Evolutionary conservation across 2,329 filamentous ascomycete genomes (phyloP).

Genomic region (Incumbomyces delicatus): DNA sequence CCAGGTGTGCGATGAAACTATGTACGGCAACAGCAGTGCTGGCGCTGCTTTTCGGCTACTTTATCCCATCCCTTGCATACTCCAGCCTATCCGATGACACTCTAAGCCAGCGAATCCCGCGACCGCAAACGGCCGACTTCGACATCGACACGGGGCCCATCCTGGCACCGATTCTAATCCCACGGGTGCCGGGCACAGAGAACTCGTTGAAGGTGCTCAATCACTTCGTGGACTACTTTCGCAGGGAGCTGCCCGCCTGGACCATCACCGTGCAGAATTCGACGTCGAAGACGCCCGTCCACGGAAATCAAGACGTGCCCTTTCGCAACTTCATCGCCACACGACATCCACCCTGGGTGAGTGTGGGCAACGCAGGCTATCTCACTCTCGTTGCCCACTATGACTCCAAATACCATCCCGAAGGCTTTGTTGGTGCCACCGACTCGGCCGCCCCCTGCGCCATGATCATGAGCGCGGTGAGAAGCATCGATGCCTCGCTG

Average conservation of each 20-base stretch:
- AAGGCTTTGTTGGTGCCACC: constrained; percentile 84
- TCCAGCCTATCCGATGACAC: constrained; percentile 62
- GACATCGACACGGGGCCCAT: constrained; percentile 66
- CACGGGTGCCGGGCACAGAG: constrained; percentile 78
- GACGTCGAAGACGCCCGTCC: constrained; percentile 70
- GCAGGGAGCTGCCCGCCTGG: constrained; percentile 65
- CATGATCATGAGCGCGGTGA: constrained; percentile 78
- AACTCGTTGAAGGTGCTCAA: constrained; percentile 63
- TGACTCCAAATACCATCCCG: constrained; percentile 69
- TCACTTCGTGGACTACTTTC: constrained; percentile 80
- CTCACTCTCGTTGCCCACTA: constrained; percentile 90
- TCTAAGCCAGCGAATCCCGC: constrained; percentile 56
- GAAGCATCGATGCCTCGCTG: constrained; percentile 68
- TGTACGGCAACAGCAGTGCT: constrained; percentile 3
- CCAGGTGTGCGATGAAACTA: constrained; percentile 1
- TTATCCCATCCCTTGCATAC: constrained; percentile 35
- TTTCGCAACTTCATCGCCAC: constrained; percentile 82
- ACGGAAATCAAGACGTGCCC: constrained; percentile 59
- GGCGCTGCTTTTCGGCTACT: background rate
- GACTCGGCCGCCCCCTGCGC: constrained; percentile 93
- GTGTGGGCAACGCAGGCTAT: constrained; percentile 63
- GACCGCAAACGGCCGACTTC: constrained; percentile 60
- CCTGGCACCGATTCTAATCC: constrained; percentile 74
- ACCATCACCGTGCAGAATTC: constrained; percentile 76
- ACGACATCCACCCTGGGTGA: constrained; percentile 76